phyloP scores from a whole-genome alignment of 176 grass and related monocot species.

The Tillandsia fasciculata region DNA sequence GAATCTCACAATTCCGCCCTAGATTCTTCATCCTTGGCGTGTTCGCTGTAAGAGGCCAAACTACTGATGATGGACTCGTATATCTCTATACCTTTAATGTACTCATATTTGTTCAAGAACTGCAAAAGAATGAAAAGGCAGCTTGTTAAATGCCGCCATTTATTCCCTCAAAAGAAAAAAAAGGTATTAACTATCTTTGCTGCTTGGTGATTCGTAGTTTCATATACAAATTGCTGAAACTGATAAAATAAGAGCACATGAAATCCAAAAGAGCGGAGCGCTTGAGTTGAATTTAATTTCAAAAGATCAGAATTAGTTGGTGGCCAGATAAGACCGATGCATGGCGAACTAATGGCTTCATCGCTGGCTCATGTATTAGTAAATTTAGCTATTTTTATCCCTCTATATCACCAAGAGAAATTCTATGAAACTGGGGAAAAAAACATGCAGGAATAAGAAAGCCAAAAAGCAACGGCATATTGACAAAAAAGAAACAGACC shows the following conservation, averaged over 20 bases:
- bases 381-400: no score
- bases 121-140: constrained; percentile 12
- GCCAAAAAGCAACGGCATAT: background rate
- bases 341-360: no score
- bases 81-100: constrained; percentile 63
- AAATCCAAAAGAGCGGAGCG: no score
- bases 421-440: background rate
- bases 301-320: no score
- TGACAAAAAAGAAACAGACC: constrained; percentile 28
- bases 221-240: no score
- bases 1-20: constrained; percentile 64
- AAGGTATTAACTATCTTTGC: background rate
- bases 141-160: background rate
- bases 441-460: background rate
- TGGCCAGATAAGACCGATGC: no score
- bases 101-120: constrained; percentile 90
- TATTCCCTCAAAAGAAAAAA: background rate
- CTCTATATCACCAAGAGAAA: background rate
- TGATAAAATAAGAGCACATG: no score
- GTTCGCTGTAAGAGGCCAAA: constrained; percentile 35
- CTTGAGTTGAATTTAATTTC: no score
- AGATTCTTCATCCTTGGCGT: constrained; percentile 29
- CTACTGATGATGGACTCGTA: constrained; percentile 70
- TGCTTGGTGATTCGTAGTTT: no score
- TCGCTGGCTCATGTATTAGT: no score